Conservation (phyloP, 2,329 filamentous ascomycete species). For the Colletotrichum noveboracense region DNA sequence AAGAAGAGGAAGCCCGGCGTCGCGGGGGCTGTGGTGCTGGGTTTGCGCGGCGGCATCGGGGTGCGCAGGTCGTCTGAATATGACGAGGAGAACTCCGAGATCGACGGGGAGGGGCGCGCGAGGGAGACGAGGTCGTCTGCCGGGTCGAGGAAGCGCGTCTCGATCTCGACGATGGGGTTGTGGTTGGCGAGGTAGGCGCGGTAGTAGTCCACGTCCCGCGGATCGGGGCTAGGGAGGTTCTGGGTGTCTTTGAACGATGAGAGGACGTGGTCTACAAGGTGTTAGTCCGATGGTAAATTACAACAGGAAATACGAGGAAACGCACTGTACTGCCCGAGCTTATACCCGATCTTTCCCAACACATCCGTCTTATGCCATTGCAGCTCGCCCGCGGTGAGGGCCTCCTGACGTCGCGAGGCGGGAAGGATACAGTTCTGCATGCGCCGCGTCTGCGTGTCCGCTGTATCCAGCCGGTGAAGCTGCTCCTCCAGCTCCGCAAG, state of each 20-base stretch:
- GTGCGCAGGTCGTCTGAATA: slow-evolving; percentile 13
- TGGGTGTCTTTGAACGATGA: slow-evolving; percentile 61
- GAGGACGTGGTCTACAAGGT: slow-evolving; percentile 58
- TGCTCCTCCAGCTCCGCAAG: slow-evolving; percentile 82
- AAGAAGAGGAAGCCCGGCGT: background rate
- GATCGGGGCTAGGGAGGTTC: slow-evolving; percentile 51
- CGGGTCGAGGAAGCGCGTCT: slow-evolving; percentile 64
- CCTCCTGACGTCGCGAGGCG: slow-evolving; percentile 65
- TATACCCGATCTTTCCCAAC: slow-evolving; percentile 67
- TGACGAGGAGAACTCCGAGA: background rate
- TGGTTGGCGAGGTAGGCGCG: slow-evolving; percentile 60
- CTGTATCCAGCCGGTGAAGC: slow-evolving; percentile 69
- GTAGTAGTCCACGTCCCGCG: slow-evolving; percentile 55
- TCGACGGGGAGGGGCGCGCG: slow-evolving; percentile 9
- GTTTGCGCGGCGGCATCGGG: slow-evolving; percentile 20
- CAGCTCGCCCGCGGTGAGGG: slow-evolving; percentile 55
- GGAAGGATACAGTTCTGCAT: slow-evolving; percentile 52
- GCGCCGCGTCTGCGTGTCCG: slow-evolving; percentile 54
- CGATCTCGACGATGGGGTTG: slow-evolving; percentile 60
- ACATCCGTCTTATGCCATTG: slow-evolving; percentile 66
- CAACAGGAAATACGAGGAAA: background rate
- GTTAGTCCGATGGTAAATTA: too few relatives aligned
- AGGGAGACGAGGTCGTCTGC: slow-evolving; percentile 59
- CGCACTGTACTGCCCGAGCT: slow-evolving; percentile 72
- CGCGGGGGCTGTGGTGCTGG: background rate